Base-by-base conservation (phyloP, 352 stramenopile genomes). In the Pythium brassicae region DNA sequence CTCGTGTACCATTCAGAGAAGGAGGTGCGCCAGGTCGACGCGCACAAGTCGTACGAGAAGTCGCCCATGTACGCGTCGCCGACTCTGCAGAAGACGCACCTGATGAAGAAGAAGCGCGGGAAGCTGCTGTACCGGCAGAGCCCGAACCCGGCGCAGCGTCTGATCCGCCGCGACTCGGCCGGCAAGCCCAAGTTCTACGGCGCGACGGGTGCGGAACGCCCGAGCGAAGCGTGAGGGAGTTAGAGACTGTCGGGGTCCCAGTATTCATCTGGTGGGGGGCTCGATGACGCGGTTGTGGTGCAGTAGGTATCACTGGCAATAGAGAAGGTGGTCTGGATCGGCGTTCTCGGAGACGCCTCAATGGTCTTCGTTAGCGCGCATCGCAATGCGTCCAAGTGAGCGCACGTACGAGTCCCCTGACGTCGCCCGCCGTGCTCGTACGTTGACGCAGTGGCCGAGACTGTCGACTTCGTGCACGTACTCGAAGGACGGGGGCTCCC, bases 1-100 rank as follows among this genome's bases (percentile, higher is more conserved):
- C 69, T 94, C 17, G 83, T 94, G 10, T 94, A 94, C 59, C 84
- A 94, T 71, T 92, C 84, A 25, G 84, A 94, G 66, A 94, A 94
- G 66, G 84, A 92, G 62, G 79, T 81, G 51, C 82, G 83, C 48
- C 68, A 84, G 45, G 64, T 71, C 8, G 82, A 76, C 43, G 66
- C 69, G 9, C 8, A 12, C 12, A 51, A 78, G 10, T 89, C 82
- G 23, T 72, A 92, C 50, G 80, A 92, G 60, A 92, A 90, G 57
- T 92, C 82, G 15, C 84, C 84, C 8, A 94, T 94, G 84, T 91
- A 91, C 59, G 72, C 82, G 42, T 94, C 85, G 46, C 85, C 85
- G 43, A 87, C 75, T 27, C 68, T 94, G 40, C 85, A 94, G 58
- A 89, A 88, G 60, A 92, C 80, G 10, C 83, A 88, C 53, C 65